Base-by-base conservation (phyloP, 1,139 yeast genomes). In the Yamadazyma oceani region DNA sequence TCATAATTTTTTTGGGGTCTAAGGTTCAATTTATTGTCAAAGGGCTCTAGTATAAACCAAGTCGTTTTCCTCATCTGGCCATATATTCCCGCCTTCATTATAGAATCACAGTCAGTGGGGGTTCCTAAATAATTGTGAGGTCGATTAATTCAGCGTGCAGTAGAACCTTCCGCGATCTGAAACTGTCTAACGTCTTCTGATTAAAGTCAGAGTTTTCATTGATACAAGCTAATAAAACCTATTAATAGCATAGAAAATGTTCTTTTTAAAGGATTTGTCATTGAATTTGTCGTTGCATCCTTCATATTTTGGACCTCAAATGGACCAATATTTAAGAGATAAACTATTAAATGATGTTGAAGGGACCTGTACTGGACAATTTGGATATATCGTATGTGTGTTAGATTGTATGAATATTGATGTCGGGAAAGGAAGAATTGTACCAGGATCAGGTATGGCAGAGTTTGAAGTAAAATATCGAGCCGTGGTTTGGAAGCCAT, bases 281-380 rank as follows among this genome's bases (percentile, higher is more conserved):
- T 77, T 94, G 45, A 89, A 87, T 60, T 75, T 92, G 53, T 89
- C 97, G 34, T 81, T 92, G 41, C 98, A 92, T 63, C 99, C 99
- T 40, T 89, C 97, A 32, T 92, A 82, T 62, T 92, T 90, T 57
- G 98, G 98, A 1, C 97, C 98, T 4, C 95, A 90, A 53, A 92
- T 92, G 97, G 89, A 87, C 62, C 95, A 88, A 56, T 90, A 82
- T 58, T 73, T 92, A 50, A 80, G 95, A 57, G 87, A 89, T 57
- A 90, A 90, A 62, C 74, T 92, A 48, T 74, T 94, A 43, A 89
- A 88, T 50, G 98, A 92, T 56, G 98, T 94, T 34, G 99, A 92
- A 64, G 99, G 99, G 15, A 89, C 97, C 1, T 94, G 98, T 66
- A 89, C 98, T 1, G 99, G 99, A 51, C 96, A 92, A 62, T 92